Evolutionary conservation across 805 yeast genomes (phyloP).

Genomic region (Suhomyces xylopsoci): DNA sequence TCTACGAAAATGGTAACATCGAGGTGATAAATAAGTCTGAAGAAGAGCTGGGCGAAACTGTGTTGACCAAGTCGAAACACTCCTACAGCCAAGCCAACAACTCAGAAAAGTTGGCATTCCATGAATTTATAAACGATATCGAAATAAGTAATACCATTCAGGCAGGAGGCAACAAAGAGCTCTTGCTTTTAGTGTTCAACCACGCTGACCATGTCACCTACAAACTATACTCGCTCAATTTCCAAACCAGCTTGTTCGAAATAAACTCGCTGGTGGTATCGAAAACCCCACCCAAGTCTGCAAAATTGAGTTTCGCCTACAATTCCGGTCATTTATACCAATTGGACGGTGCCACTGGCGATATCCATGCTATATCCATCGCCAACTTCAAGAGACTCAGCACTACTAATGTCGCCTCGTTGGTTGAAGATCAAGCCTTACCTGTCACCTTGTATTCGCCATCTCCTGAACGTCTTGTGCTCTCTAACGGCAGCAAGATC

Average conservation of each 20-base stretch:
- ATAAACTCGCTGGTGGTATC: constrained; percentile 11
- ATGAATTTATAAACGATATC: constrained; percentile 26
- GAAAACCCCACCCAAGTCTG: constrained; percentile 3
- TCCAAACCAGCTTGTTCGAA: constrained; percentile 19
- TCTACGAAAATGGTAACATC: constrained; percentile 29
- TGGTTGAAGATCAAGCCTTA: constrained; percentile 10
- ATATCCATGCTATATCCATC: constrained; percentile 21
- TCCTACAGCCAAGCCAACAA: constrained; percentile 6
- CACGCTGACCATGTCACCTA: constrained; percentile 14
- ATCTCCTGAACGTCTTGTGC: constrained; percentile 45
- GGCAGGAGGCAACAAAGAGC: constrained; percentile 20
- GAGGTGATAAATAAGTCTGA: constrained; percentile 11
- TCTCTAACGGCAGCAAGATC: constrained; percentile 38
- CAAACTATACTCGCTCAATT: constrained; percentile 23
- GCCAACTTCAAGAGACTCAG: constrained; percentile 20
- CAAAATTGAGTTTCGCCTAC: constrained; percentile 17
- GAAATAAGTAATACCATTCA: constrained; percentile 13
- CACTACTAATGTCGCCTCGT: constrained; percentile 17
- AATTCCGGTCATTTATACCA: constrained; percentile 25
- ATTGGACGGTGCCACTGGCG: constrained; percentile 13
- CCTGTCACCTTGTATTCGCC: constrained; percentile 36
- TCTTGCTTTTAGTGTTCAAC: constrained; percentile 17
- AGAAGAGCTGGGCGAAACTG: not conserved
- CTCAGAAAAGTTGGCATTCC: constrained; percentile 26
- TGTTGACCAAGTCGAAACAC: constrained; percentile 7